These are phyloP conservation scores for Trametes elegans DNA, from an alignment of 768 basidiomycete species.

Conservation along the genomic window DNA sequence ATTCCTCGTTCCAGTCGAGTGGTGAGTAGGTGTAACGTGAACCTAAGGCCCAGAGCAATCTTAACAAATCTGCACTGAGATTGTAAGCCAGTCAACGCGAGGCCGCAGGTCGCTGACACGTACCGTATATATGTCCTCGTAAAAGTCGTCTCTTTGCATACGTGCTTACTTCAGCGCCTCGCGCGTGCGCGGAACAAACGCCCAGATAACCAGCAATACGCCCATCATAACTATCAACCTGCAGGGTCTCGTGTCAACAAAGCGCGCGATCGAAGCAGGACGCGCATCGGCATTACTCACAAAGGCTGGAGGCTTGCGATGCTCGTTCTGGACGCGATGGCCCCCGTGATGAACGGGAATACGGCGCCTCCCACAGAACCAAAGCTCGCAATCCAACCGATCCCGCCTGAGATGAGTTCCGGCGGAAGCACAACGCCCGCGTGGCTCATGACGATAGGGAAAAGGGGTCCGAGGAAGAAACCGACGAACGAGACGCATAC, in stretches of 20 bases:
- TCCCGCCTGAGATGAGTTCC: slow-evolving; percentile 38
- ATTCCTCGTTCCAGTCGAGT: too few relatives aligned
- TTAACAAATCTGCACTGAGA: too few relatives aligned
- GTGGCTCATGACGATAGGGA: slow-evolving; percentile 43
- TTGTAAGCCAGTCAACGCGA: too few relatives aligned
- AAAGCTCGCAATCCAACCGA: slow-evolving; percentile 54
- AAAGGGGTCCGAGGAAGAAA: slow-evolving; percentile 47
- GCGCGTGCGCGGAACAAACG: slow-evolving; percentile 16
- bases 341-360: slow-evolving; percentile 52
- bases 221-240: slow-evolving; percentile 24
- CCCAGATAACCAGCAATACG: slow-evolving; percentile 20
- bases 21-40: too few relatives aligned
- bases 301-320: slow-evolving; percentile 47
- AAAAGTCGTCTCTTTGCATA: background rate
- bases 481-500: slow-evolving; percentile 56
- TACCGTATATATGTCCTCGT: background rate
- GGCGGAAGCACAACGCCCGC: slow-evolving; percentile 41
- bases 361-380: slow-evolving; percentile 51
- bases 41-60: too few relatives aligned
- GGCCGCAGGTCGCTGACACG: too few relatives aligned
- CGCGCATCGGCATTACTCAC: slow-evolving; percentile 31
- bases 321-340: slow-evolving; percentile 39
- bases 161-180: slow-evolving; percentile 1
- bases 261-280: background rate
- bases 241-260: background rate